Conservation (phyloP, 2,329 filamentous ascomycete species). For the Dactylellina sp. region DNA sequence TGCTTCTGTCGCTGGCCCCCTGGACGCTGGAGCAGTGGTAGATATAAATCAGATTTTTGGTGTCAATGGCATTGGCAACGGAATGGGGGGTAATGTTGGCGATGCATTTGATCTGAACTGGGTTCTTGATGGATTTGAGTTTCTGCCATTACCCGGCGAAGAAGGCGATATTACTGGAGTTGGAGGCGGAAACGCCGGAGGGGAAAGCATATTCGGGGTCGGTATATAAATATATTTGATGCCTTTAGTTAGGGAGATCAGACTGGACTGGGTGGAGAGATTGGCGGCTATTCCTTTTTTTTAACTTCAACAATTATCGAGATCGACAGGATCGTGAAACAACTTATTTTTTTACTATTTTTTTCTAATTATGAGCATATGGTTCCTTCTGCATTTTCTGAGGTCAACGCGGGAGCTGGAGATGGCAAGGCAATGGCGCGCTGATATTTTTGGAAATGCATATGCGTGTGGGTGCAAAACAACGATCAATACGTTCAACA, state of each 20-base stretch:
- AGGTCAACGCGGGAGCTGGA: background rate
- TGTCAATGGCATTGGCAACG: conserved; percentile 16
- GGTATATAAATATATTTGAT: conserved; percentile 37
- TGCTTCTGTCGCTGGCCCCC: conserved; percentile 28
- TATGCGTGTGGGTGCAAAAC: background rate
- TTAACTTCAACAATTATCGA: conserved; percentile 8
- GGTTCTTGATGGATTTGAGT: conserved; percentile 54
- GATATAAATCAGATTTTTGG: conserved; percentile 51
- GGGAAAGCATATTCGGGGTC: conserved; percentile 42
- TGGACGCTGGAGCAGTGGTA: conserved; percentile 28
- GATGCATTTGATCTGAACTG: conserved; percentile 53
- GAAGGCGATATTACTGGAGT: conserved; percentile 38
- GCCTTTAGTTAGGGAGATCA: background rate
- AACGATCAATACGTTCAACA: conserved; percentile 33
- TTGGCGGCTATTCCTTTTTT: conserved; percentile 5
- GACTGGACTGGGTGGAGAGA: no score
- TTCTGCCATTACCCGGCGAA: conserved; percentile 42
- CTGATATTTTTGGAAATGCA: conserved; percentile 5
- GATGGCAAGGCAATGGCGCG: background rate
- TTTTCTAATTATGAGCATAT: background rate
- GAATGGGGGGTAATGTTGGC: conserved; percentile 9
- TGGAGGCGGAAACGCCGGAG: conserved; percentile 1
- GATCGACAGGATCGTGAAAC: conserved; percentile 10
- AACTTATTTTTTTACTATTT: background rate
- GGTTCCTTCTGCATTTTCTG: background rate